Conservation (phyloP, 192 early-diverging fungal genomes). For the Radiomyces spectabilis region DNA sequence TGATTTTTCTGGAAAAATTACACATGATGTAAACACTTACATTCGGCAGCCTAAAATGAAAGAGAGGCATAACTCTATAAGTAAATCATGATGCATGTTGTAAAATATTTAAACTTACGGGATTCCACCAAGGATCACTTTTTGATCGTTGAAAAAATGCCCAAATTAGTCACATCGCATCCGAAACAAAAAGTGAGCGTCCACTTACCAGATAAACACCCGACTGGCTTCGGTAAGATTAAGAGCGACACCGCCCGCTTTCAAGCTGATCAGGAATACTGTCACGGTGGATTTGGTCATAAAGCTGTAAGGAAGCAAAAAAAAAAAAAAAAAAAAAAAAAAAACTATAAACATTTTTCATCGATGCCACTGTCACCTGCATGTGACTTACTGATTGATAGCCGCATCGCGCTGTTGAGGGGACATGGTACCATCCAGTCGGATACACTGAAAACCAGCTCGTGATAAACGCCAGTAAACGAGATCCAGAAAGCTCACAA, state of each 20-base stretch:
- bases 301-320: slow-evolving; percentile 36
- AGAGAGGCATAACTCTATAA: too few relatives aligned
- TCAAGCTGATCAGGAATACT: slow-evolving; percentile 84
- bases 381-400: slow-evolving; percentile 38
- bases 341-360: background rate
- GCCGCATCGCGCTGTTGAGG: slow-evolving; percentile 67
- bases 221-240: slow-evolving; percentile 87
- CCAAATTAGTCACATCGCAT: slow-evolving; percentile 6
- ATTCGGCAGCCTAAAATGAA: slow-evolving; percentile 9
- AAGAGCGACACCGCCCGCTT: slow-evolving; percentile 88
- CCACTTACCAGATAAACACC: slow-evolving; percentile 56
- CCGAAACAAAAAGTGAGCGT: background rate
- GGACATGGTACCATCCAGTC: slow-evolving; percentile 86
- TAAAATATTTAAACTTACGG: slow-evolving; percentile 27
- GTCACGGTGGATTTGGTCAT: slow-evolving; percentile 74
- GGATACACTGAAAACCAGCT: slow-evolving; percentile 78
- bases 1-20: too few relatives aligned
- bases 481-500: slow-evolving; percentile 83
- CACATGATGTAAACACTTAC: slow-evolving; percentile 8
- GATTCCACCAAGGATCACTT: slow-evolving; percentile 56
- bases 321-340: background rate
- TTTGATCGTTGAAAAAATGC: background rate
- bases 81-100: background rate
- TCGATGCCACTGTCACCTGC: background rate
- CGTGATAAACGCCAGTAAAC: slow-evolving; percentile 86